Evolutionary conservation across 768 basidiomycete genomes (phyloP).

Genomic region (Holtermanniella nyarrowii): DNA sequence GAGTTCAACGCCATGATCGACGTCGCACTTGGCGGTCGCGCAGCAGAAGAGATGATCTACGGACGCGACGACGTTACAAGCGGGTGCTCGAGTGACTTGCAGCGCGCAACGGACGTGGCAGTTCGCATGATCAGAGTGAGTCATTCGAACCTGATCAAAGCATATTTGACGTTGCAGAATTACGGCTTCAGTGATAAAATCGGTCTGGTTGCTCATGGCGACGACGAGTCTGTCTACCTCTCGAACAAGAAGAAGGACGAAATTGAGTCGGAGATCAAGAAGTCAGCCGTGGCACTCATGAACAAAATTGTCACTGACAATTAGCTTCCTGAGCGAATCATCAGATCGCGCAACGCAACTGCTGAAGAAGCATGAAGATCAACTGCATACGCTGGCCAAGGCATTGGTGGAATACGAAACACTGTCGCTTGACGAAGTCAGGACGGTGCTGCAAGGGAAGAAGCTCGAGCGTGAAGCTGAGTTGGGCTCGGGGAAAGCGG

Average conservation of each 20-base stretch:
- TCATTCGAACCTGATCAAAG: conserved; percentile 3
- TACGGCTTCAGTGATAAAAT: conserved; percentile 43
- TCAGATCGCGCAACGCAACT: conserved; percentile 57
- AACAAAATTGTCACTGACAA: conserved; percentile 6
- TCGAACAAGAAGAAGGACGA: conserved; percentile 67
- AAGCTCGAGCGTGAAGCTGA: conserved; percentile 30
- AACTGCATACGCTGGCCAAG: conserved; percentile 71
- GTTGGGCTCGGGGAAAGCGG: background rate
- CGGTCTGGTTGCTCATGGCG: conserved; percentile 69
- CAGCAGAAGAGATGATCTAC: conserved; percentile 89
- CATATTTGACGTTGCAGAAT: conserved; percentile 10
- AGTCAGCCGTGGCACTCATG: conserved; percentile 46
- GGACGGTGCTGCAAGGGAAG: conserved; percentile 73
- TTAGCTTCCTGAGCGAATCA: conserved; percentile 58
- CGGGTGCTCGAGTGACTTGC: conserved; percentile 82
- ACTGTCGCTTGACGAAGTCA: conserved; percentile 72
- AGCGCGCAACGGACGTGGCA: conserved; percentile 67
- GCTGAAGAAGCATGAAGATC: conserved; percentile 57
- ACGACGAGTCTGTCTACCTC: conserved; percentile 57
- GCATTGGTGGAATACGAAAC: conserved; percentile 95
- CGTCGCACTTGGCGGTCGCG: conserved; percentile 86
- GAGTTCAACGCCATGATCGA: conserved; percentile 54
- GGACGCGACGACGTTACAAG: conserved; percentile 80
- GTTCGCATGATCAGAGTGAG: conserved; percentile 79
- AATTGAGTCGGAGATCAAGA: conserved; percentile 79